Conservation (phyloP, 495 filamentous ascomycete genomes). For the Pyrenopolyporus hunteri region DNA sequence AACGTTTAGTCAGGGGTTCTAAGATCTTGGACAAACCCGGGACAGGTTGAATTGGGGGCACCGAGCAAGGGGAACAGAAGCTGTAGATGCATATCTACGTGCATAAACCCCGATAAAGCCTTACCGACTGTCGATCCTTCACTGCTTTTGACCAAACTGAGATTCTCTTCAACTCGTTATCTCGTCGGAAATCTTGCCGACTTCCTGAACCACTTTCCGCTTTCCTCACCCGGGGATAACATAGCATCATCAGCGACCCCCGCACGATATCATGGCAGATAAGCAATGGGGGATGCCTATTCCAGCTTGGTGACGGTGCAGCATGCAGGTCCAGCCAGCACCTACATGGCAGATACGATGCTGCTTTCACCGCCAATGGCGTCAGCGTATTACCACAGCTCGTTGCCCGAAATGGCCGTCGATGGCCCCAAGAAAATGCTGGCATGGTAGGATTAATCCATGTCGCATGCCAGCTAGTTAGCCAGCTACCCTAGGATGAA, state of each 20-base stretch:
- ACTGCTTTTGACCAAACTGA: too few relatives aligned
- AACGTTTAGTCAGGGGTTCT: neutral
- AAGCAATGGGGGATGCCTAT: constrained; percentile 32
- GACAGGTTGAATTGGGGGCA: too few relatives aligned
- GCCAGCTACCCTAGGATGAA: constrained; percentile 9
- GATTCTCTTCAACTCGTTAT: neutral
- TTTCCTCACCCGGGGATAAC: too few relatives aligned
- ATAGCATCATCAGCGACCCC: too few relatives aligned
- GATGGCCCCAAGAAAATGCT: constrained; percentile 11
- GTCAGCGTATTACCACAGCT: constrained; percentile 27
- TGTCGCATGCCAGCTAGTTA: neutral
- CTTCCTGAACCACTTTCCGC: too few relatives aligned
- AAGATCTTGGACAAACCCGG: too few relatives aligned
- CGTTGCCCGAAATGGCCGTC: constrained; percentile 16
- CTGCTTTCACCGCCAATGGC: constrained; percentile 29
- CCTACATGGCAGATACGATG: constrained; percentile 24
- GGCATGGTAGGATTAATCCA: constrained; percentile 25
- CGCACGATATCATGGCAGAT: constrained; percentile 27
- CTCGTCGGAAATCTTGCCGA: neutral
- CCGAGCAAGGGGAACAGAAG: neutral
- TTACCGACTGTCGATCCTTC: neutral
- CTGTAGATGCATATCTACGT: neutral
- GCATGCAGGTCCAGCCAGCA: constrained; percentile 3
- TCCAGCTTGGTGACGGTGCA: constrained; percentile 17
- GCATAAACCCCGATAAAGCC: neutral